Conservation (phyloP, 768 basidiomycete genomes). For the Suillus discolor region DNA sequence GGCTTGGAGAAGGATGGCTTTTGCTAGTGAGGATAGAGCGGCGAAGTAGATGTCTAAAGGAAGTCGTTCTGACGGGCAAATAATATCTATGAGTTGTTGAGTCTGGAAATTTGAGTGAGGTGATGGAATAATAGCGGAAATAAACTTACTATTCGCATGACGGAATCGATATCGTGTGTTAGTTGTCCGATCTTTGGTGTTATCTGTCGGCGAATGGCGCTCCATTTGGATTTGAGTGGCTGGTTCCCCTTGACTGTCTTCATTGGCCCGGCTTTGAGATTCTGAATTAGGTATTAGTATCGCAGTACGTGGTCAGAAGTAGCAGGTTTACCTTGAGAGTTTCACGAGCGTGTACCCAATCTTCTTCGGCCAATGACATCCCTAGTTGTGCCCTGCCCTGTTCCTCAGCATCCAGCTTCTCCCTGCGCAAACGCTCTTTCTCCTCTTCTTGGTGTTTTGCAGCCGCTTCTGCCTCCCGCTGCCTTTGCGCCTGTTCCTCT, state of each 20-base stretch:
- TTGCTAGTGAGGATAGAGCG: conserved; percentile 84
- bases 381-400: conserved; percentile 48
- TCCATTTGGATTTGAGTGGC: conserved; percentile 61
- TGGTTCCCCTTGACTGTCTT: conserved; percentile 62
- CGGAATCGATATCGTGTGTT: conserved; percentile 66
- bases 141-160: conserved; percentile 61
- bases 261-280: conserved; percentile 67
- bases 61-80: conserved; percentile 34
- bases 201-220: conserved; percentile 70
- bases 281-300: conserved; percentile 39
- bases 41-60: conserved; percentile 62
- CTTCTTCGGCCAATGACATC: conserved; percentile 57
- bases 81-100: conserved; percentile 43
- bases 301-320: conserved; percentile 17
- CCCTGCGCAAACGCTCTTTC: conserved; percentile 36
- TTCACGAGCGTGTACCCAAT: conserved; percentile 62
- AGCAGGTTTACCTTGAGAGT: conserved; percentile 50
- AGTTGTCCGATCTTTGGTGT: conserved; percentile 88
- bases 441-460: conserved; percentile 35
- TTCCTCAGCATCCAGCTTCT: conserved; percentile 39
- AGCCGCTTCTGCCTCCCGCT: conserved; percentile 34
- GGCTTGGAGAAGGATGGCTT: conserved; percentile 87
- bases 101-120: conserved; percentile 33
- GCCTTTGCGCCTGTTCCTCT: conserved; percentile 43
- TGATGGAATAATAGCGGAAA: conserved; percentile 11